These are phyloP conservation scores for Ophiostoma sp. DNA, from an alignment of 2,329 filamentous ascomycete species.

Conservation along the genomic window DNA sequence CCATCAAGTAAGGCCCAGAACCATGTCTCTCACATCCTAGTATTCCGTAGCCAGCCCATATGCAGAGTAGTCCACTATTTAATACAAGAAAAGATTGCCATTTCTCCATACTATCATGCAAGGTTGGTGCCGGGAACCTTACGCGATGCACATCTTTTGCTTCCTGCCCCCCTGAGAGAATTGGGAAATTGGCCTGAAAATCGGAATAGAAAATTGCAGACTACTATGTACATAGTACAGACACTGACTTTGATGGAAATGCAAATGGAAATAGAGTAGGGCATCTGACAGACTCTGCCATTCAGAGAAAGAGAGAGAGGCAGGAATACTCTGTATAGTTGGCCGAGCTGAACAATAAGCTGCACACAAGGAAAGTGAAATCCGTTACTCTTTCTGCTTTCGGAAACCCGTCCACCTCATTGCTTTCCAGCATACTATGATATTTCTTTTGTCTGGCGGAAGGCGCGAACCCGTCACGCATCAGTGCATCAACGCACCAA, in stretches of 20 bases:
- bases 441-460: slow-evolving; percentile 11
- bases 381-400: slow-evolving; percentile 17
- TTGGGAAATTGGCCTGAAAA: slow-evolving; percentile 12
- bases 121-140: slow-evolving; percentile 32
- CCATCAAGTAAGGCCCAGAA: neutral
- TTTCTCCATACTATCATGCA: slow-evolving; percentile 24
- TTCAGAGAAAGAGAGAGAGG: neutral
- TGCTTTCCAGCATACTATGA: neutral
- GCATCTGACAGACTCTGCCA: neutral
- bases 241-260: neutral
- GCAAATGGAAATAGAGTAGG: neutral
- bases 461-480: neutral
- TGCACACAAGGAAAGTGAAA: neutral
- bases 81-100: slow-evolving; percentile 3
- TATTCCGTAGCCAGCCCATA: neutral
- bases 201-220: slow-evolving; percentile 6
- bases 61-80: neutral
- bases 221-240: neutral
- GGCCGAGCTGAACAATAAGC: neutral
- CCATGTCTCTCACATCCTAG: neutral
- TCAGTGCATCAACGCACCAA: neutral
- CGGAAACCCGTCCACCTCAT: slow-evolving; percentile 4
- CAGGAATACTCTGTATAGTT: neutral
- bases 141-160: slow-evolving; percentile 29
- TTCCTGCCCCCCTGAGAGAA: neutral